Evolutionary conservation across 176 grass and related monocot genomes (phyloP), one percentile per base, ranked within the genome.

Genomic region (Carex cristatella): DNA sequence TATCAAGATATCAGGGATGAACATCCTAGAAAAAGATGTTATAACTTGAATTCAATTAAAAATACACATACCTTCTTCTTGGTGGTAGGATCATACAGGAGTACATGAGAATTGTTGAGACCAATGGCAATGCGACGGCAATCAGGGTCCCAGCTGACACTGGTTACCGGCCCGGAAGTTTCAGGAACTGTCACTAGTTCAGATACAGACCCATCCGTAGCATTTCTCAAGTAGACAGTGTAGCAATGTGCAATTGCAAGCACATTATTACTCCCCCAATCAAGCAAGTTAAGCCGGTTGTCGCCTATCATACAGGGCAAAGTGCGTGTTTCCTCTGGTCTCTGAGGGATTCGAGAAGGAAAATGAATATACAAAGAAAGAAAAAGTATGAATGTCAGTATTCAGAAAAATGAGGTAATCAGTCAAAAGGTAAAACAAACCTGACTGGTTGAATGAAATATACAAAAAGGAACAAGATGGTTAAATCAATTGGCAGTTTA

Each of bases 101-200:
- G 85, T 30, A 94, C 79, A 65, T 87, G 55, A 65, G 89, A 91
- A 83, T 87, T 87, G 56, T 89, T 83, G 30, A 91, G 83, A 14
- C 89, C 89, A 61, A 91, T 15, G 12, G 92, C 89, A 67, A 94
- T 84, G 65, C 71, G 78, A 15, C 38, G 69, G 6, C 80, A 38
- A 67, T 82, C 35, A 27, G 40, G n/a, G 18, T 18, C 61, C 80
- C 80, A 82, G 10, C 59, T 66, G 19, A 82, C 80, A 48, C 80
- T 66, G 32, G 61, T 82, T 10, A 82, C 13, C 0, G 80, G 80
- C 14, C 38, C 16, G 1, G 2, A 65, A 30, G 10, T 1, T 5
- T 8, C 16, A 53, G 58, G 15, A n/a, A 85, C 60, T 28, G 84
- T 75, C 58, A 85, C 16, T 6, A 85, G 10, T 12, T 57, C 13